Base-by-base conservation (phyloP, 2,329 filamentous ascomycete species). In the Cercospora nicotianae region DNA sequence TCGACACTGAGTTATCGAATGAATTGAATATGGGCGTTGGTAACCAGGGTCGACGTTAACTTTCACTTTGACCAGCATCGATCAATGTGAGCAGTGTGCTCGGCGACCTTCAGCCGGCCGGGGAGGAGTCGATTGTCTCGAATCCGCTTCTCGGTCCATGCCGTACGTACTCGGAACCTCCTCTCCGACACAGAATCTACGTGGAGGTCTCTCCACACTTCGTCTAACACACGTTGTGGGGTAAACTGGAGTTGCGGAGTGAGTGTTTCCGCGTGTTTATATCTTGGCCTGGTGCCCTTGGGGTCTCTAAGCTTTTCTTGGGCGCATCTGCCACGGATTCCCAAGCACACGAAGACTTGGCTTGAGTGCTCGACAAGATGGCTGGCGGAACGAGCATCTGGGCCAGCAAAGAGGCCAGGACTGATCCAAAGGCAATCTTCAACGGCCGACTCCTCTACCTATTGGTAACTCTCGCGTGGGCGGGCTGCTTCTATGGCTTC, bases 401-500 rank as follows among this genome's bases (percentile, higher is more conserved):
- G 67, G 67, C 60, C 10, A 69, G 67, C 55, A 70, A 69, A 55
- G 69, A 70, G 45, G 69, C 69, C 20, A 69, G 69, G 39, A 67
- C 67, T 31, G 69, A 70, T 55, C 69, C 69, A 3, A 69, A 60
- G 30, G 45, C 64, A 30, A 70, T 70, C 28, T 70, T 70, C 69
- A 70, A 70, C 45, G 60, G 58, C 12, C 62, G 69, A 23, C 63
- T 70, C 5, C 39, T 70, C 7, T 70, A 69, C 51, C 51, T 70
- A 9, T 61, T 70, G 1, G 58, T 70, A 12, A 70, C 69, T 0
- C 16, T 70, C n/a, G 69, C 69, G 4, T 68, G 63, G 67, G 69
- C 69, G n/a, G 69, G 66, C 18, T 68, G 66, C 64, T 68, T 70
- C 58, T 70, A 70, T 57, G 69, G 69, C 6, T 70, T 70, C 67